These are phyloP conservation scores for Leonotis leonurus DNA, from an alignment of 257 asterid species.

Conservation along the genomic window DNA sequence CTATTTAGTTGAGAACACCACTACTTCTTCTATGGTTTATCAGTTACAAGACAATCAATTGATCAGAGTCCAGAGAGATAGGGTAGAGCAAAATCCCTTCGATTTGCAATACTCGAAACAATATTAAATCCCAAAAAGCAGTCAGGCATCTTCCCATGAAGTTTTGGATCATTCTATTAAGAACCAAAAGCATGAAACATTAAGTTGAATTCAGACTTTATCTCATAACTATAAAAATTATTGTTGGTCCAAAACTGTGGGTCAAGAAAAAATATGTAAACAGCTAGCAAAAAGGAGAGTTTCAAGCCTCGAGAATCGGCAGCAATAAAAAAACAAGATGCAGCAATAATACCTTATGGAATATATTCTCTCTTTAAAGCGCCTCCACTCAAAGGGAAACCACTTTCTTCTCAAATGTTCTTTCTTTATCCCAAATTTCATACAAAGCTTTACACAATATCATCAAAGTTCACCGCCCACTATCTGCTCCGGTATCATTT, in stretches of 20 bases:
- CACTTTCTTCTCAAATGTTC: constrained; percentile 38
- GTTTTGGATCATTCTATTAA: constrained; percentile 6
- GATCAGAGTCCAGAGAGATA: neutral
- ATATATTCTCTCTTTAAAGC: constrained; percentile 54
- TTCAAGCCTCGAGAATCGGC: constrained; percentile 27
- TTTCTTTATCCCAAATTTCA: constrained; percentile 36
- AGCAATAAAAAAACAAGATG: constrained; percentile 24
- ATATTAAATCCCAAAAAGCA: neutral
- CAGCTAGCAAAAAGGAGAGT: constrained; percentile 27
- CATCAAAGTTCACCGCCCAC: constrained; percentile 18
- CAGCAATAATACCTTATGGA: constrained; percentile 34
- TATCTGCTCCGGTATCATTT: constrained; percentile 29
- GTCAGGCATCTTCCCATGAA: neutral
- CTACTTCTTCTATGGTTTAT: neutral
- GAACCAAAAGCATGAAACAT: constrained; percentile 1
- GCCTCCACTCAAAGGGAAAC: constrained; percentile 49
- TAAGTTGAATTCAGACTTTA: constrained; percentile 14
- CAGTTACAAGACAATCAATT: neutral
- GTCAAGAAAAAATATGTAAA: constrained; percentile 26
- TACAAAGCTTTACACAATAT: constrained; percentile 12
- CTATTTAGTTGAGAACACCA: constrained; percentile 7
- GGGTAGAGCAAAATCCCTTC: neutral
- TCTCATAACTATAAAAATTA: constrained; percentile 20
- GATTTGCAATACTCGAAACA: neutral
- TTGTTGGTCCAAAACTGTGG: constrained; percentile 20